phyloP scores from a whole-genome alignment of 2,329 filamentous ascomycete species.

The Bretziella fagacearum region DNA sequence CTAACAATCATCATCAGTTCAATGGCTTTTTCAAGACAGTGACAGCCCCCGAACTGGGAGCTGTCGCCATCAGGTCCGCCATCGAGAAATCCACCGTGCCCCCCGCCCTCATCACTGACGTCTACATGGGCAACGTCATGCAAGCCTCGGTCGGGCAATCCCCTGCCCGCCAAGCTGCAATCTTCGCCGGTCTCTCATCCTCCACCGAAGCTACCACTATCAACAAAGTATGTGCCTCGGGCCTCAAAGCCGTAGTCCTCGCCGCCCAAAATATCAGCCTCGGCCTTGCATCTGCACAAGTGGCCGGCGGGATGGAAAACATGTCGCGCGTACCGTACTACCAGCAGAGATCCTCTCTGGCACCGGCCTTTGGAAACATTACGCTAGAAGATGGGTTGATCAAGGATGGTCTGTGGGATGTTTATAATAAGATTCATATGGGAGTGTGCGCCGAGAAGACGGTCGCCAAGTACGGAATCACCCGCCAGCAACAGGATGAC shows the following conservation, averaged over 20 bases:
- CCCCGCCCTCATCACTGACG: constrained; percentile 63
- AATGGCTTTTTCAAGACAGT: constrained; percentile 79
- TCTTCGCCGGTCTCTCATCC: constrained; percentile 73
- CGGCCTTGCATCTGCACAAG: constrained; percentile 69
- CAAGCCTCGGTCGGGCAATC: constrained; percentile 73
- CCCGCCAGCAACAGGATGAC: constrained; percentile 72
- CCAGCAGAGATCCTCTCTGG: constrained; percentile 59
- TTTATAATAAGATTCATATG: constrained; percentile 96
- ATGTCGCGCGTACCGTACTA: constrained; percentile 94
- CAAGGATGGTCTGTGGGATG: constrained; percentile 88
- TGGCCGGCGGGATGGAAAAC: constrained; percentile 95
- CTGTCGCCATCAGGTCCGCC: constrained; percentile 80
- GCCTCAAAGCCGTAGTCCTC: constrained; percentile 77
- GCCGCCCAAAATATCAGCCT: constrained; percentile 92
- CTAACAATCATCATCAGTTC: constrained; percentile 42
- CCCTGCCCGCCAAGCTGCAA: constrained; percentile 74
- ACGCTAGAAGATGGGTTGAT: constrained; percentile 83
- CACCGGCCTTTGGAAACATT: constrained; percentile 74
- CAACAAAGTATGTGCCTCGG: constrained; percentile 96
- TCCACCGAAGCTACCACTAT: constrained; percentile 77
- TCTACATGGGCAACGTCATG: constrained; percentile 96
- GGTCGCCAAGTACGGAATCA: constrained; percentile 69
- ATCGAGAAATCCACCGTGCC: constrained; percentile 75
- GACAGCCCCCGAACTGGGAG: constrained; percentile 73
- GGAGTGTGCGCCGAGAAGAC: constrained; percentile 92